Conservation (phyloP, 202 grass and related monocot species). For the Eragrostis tef region DNA sequence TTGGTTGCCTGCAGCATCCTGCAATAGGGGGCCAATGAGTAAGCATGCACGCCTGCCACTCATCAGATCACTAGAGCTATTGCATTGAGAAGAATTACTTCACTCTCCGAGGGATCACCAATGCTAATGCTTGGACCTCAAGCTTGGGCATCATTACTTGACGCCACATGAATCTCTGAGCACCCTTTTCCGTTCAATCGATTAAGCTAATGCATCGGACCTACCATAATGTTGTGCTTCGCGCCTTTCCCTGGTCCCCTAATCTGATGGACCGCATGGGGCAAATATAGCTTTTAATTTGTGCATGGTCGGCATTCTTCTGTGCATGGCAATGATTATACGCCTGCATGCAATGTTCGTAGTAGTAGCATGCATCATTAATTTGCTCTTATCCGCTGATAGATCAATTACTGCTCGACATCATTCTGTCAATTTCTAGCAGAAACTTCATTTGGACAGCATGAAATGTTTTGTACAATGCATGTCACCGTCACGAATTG, state of each 20-base stretch:
- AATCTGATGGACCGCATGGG: conserved; percentile 5
- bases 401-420: not conserved
- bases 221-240: conserved; percentile 35
- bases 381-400: not conserved
- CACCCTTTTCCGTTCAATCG: conserved; percentile 17
- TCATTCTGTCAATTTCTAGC: not conserved
- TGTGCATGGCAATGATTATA: conserved; percentile 38
- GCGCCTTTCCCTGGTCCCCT: not conserved
- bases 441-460: not conserved
- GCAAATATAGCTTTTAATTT: not conserved
- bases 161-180: conserved; percentile 33
- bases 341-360: not conserved
- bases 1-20: not conserved
- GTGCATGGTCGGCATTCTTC: not conserved
- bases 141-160: conserved; percentile 35
- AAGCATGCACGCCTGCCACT: not conserved
- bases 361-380: not conserved
- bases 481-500: no score
- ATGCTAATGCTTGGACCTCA: not conserved
- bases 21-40: conserved; percentile 3
- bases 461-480: not conserved
- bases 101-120: not conserved
- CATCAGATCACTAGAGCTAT: not conserved
- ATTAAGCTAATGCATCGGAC: conserved; percentile 33
- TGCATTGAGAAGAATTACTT: not conserved